These are phyloP conservation scores for Plasmodium sp. DNA, from an alignment of 169 alveolate species.

Conservation along the genomic window DNA sequence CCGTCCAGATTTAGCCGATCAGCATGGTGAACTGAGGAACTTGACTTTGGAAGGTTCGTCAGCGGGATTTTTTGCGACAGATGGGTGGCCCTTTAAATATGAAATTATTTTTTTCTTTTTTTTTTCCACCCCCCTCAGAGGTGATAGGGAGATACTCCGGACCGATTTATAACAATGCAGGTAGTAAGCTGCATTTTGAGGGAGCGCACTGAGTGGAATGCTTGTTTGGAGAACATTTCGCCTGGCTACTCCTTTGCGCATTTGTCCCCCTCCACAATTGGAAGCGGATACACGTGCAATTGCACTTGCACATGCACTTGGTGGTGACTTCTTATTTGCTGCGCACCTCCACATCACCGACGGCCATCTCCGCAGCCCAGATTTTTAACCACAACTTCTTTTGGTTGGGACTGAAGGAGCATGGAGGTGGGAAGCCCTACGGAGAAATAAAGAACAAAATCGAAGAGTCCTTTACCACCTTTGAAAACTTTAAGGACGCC, in stretches of 20 bases:
- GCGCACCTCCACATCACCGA: background rate
- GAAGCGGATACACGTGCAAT: background rate
- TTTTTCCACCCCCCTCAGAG: background rate
- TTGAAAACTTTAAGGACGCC: slow-evolving; percentile 85
- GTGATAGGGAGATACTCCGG: slow-evolving; percentile 29
- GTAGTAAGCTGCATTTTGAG: background rate
- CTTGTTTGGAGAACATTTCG: background rate
- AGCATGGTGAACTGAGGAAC: slow-evolving; percentile 21
- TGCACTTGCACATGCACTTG: background rate
- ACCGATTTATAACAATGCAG: slow-evolving; percentile 62
- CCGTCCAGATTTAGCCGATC: slow-evolving; percentile 22
- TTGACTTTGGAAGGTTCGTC: slow-evolving; percentile 27
- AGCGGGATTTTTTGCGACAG: background rate
- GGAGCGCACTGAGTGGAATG: background rate
- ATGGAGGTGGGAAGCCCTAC: slow-evolving; percentile 92
- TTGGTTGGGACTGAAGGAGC: slow-evolving; percentile 90
- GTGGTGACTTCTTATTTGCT: background rate
- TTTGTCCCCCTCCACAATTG: background rate
- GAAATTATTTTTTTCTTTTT: background rate
- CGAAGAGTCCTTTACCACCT: slow-evolving; percentile 88
- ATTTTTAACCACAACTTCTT: slow-evolving; percentile 80
- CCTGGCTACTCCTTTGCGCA: background rate
- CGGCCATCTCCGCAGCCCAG: slow-evolving; percentile 58
- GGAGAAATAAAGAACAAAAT: slow-evolving; percentile 85
- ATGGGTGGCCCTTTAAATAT: background rate